Conservation (phyloP, 495 filamentous ascomycete species). For the Tuber microsphaerosporum region DNA sequence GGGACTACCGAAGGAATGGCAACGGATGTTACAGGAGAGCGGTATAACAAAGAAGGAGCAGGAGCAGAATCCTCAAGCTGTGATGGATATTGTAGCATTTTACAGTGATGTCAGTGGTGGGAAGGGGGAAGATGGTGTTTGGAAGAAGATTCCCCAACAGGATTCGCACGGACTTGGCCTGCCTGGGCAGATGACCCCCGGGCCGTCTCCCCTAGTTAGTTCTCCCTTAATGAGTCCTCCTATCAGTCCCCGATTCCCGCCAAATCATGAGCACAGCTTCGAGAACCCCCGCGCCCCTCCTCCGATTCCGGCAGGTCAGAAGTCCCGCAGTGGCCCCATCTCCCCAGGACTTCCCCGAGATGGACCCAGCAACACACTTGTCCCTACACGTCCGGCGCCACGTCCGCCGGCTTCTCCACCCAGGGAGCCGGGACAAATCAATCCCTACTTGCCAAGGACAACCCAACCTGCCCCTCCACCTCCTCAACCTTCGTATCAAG, state of each 20-base stretch:
- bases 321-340: constrained; percentile 26
- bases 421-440: constrained; percentile 25
- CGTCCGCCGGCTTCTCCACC: constrained; percentile 50
- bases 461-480: constrained; percentile 8
- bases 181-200: constrained; percentile 15
- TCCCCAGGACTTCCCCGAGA: constrained; percentile 43
- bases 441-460: constrained; percentile 18
- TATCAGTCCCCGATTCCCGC: constrained; percentile 83
- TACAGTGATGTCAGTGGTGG: constrained; percentile 87
- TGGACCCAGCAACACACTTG: constrained; percentile 47
- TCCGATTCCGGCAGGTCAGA: constrained; percentile 57
- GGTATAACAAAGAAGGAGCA: constrained; percentile 95
- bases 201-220: constrained; percentile 49
- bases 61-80: constrained; percentile 86
- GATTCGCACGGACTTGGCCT: constrained; percentile 36
- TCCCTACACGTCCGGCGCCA: constrained; percentile 61
- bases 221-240: constrained; percentile 71
- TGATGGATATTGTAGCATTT: constrained; percentile 90
- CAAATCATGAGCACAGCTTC: constrained; percentile 86
- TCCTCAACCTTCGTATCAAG: constrained; percentile 43
- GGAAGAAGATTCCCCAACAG: constrained; percentile 84
- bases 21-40: constrained; percentile 85
- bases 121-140: constrained; percentile 72
- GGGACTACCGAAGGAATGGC: constrained; percentile 97
- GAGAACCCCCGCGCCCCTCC: constrained; percentile 93